A percentile compares a stretch with the other conserved stretches of the same genome.
These are phyloP conservation scores for Peronospora destructor DNA, from an alignment of 352 stramenopile species.

Conservation along the genomic window DNA sequence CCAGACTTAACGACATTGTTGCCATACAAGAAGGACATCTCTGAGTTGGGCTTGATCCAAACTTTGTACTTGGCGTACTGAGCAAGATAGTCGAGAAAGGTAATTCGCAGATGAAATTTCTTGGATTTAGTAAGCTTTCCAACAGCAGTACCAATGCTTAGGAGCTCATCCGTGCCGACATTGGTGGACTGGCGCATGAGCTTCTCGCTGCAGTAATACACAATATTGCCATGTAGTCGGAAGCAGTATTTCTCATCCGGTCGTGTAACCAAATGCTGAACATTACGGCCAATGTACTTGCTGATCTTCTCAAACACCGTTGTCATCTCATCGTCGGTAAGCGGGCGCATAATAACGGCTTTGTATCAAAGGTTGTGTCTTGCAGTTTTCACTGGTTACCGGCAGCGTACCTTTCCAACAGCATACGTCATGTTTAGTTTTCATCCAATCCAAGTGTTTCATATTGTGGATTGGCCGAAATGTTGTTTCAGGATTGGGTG, in stretches of 20 bases:
- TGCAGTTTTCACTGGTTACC: constrained; percentile 16
- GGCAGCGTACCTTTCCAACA: constrained; percentile 14
- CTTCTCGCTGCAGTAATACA: constrained; percentile 96
- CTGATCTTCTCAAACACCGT: constrained; percentile 98
- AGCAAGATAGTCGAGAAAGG: constrained; percentile 95
- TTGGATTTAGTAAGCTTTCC: constrained; percentile 99
- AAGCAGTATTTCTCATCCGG: constrained; percentile 97
- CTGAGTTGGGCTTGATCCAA: constrained; percentile 98
- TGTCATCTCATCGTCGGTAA: constrained; percentile 95
- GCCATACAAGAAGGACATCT: constrained; percentile 99
- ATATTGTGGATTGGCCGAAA: constrained; percentile 16
- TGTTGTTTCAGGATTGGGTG: constrained; percentile 26
- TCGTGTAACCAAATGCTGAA: constrained; percentile 95
- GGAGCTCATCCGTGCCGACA: constrained; percentile 90
- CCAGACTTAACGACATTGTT: constrained; percentile 99
- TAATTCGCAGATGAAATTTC: constrained; percentile 98
- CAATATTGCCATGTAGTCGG: constrained; percentile 93
- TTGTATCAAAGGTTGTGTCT: constrained; percentile 4
- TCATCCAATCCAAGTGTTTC: constrained; percentile 7
- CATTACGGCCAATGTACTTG: constrained; percentile 97
- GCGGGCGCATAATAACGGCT: constrained; percentile 86
- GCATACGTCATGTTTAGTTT: constrained; percentile 17
- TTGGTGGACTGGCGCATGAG: constrained; percentile 95
- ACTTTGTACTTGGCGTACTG: constrained; percentile 99
- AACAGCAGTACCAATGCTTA: constrained; percentile 95